Conservation (phyloP, 306 rosid genomes). For the Fragaria vesca region DNA sequence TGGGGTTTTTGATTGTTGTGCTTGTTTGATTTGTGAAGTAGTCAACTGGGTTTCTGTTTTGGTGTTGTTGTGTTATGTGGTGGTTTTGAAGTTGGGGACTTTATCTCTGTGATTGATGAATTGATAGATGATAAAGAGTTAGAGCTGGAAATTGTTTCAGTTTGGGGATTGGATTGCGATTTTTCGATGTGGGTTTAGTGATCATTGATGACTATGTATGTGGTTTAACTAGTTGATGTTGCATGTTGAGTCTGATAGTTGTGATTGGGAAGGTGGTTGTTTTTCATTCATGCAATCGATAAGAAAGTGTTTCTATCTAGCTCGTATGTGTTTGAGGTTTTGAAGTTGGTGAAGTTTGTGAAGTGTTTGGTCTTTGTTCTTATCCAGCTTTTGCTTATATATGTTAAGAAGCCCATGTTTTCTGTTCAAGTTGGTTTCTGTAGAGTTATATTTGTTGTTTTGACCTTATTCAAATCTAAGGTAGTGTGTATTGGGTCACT, state of each 20-base stretch:
- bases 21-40: not conserved
- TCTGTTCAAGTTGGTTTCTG: not conserved
- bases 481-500: not conserved
- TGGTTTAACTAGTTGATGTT: not conserved
- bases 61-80: not conserved
- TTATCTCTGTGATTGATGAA: not conserved
- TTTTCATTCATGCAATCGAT: not conserved
- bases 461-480: not conserved
- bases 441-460: not conserved
- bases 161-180: not conserved
- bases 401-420: not conserved
- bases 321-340: not conserved
- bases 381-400: not conserved
- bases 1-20: slow-evolving; percentile 12
- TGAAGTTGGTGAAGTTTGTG: not conserved
- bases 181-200: not conserved
- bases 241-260: not conserved
- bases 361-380: not conserved
- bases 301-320: slow-evolving; percentile 3
- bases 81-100: not conserved
- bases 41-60: slow-evolving; percentile 13
- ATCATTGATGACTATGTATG: not conserved
- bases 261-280: not conserved
- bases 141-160: not conserved
- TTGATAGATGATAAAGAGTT: not conserved